Percentiles rank a stretch among this genome's conserved stretches.
Evolutionary conservation across 164 flowering plant genomes (phyloP).

Genomic region (Chloranthus sessilifolius): DNA sequence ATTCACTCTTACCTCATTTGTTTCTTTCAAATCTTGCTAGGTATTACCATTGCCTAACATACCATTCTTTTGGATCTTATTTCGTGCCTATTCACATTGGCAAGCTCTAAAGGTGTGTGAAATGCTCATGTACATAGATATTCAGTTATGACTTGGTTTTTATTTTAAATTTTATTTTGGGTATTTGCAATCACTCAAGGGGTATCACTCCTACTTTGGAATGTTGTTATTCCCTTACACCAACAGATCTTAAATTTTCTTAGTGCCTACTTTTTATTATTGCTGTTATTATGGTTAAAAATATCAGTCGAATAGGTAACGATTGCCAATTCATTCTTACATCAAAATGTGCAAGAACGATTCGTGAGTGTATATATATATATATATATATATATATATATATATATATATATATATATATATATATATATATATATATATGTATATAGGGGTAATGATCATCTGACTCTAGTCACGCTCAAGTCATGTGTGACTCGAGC

Average conservation of each 20-base stretch:
- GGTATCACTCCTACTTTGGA: not conserved
- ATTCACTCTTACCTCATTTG: not conserved
- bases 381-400: too few relatives aligned
- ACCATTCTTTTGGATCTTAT: conserved; percentile 91
- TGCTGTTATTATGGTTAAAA: too few relatives aligned
- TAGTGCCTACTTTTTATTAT: too few relatives aligned
- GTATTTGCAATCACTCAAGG: not conserved
- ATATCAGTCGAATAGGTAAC: too few relatives aligned
- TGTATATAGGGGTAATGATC: too few relatives aligned
- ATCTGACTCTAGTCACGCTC: too few relatives aligned
- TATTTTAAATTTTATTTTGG: not conserved
- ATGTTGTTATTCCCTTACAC: not conserved
- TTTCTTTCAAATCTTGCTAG: conserved; percentile 22
- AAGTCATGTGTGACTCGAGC: too few relatives aligned
- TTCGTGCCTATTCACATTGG: conserved; percentile 94
- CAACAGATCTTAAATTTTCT: not conserved
- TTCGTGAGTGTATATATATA: too few relatives aligned
- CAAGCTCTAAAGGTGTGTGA: conserved; percentile 71
- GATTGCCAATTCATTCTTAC: too few relatives aligned
- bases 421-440: too few relatives aligned
- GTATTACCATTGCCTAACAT: conserved; percentile 87
- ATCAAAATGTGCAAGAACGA: too few relatives aligned
- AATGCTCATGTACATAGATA: conserved; percentile 1
- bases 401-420: too few relatives aligned
- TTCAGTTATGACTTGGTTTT: not conserved